A percentile compares a stretch with the other conserved stretches of the same genome.
Evolutionary conservation across 768 basidiomycete species (phyloP).

Genomic region (Lyophyllum semitale): DNA sequence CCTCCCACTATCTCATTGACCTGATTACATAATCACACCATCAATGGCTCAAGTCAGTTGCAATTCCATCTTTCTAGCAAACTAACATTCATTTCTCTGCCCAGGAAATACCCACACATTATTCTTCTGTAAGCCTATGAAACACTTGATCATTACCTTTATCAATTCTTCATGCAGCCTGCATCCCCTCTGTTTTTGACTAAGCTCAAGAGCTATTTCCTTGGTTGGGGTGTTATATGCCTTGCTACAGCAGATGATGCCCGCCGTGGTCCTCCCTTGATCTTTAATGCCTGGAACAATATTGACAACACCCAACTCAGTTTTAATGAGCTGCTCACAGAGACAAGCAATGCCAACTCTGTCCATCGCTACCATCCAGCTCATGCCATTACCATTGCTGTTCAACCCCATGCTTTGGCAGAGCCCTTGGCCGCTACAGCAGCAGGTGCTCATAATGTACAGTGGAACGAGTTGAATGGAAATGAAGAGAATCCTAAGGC

Average conservation of each 20-base stretch:
- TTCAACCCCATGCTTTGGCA: neutral
- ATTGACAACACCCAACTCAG: too few relatives aligned
- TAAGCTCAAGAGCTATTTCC: neutral
- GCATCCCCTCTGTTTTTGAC: neutral
- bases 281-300: too few relatives aligned
- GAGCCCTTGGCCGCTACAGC: neutral
- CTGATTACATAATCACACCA: neutral
- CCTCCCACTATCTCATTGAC: neutral
- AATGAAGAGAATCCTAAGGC: too few relatives aligned
- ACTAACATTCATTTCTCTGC: too few relatives aligned
- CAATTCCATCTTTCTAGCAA: neutral
- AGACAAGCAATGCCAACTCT: neutral
- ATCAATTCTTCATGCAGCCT: neutral
- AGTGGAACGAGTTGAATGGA: too few relatives aligned
- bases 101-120: too few relatives aligned
- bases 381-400: neutral
- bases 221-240: neutral
- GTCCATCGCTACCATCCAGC: neutral
- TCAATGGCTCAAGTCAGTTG: neutral
- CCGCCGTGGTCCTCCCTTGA: too few relatives aligned
- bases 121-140: too few relatives aligned
- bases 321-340: too few relatives aligned
- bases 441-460: too few relatives aligned
- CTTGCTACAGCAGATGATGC: too few relatives aligned
- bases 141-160: too few relatives aligned